Evolutionary conservation across 805 yeast species (phyloP), one percentile per base, ranked within the genome.

Genomic region (Maudiozyma serrabonitensis): DNA sequence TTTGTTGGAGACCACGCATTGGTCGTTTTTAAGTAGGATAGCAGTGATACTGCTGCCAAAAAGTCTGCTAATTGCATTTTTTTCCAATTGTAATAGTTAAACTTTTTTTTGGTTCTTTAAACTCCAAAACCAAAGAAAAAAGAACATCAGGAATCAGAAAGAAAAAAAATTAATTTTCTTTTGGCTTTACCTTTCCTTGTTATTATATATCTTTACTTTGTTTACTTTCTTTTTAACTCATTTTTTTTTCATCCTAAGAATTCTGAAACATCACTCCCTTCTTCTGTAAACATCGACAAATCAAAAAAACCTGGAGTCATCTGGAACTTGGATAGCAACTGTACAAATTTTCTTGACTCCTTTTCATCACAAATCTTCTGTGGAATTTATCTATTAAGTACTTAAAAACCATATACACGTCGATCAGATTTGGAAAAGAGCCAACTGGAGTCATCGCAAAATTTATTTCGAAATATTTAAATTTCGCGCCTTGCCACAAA

Each of bases 1-100:
- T 75, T 72, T 0, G 78, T 71, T 1, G 81, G 81, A 2, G 58
- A 55, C 58, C 57, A 56, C 18, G 56, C 63, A 18, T 48, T 28
- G 0, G 46, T 58, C 1, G 28, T 37, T 15, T 35, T 6, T 16
- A 42, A 18, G 26, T 28, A 42, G 4, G 35, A 42, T 31, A 42
- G 16, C 5, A 42, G 13, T 4, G 45, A 9, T 13, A 19, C 45
- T 7, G 37, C 23, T 18, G 37, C 37, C 12, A 42, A 9, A 13
- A 25, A 21, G 19, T 42, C 26, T 26, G n/a, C 15, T 7, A 42
- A 28, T 18, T 42, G 45, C 45, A 42, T 42, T 25, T 23, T 26
- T 41, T 15, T 28, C 9, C 16, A 11, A 23, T 19, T 39, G 26
- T 39, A 11, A 11, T 39, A 6, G 15, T 19, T 6, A 23, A 39